Percentiles rank a stretch among this genome's conserved stretches.
Evolutionary conservation across 768 basidiomycete genomes (phyloP).

Genomic region (Suillus ampliporus): DNA sequence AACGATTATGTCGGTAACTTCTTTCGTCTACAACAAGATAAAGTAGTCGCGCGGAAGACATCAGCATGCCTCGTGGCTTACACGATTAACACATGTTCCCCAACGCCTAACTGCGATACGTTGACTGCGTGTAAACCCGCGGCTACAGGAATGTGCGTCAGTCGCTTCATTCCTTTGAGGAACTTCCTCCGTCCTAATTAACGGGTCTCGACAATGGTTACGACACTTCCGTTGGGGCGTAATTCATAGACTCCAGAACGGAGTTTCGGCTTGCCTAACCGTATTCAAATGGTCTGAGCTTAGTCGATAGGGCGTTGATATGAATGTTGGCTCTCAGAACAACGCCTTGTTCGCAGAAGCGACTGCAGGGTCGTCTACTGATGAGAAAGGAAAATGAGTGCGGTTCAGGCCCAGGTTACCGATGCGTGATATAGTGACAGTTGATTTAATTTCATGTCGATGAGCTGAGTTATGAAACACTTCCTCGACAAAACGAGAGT

Average conservation of each 20-base stretch:
- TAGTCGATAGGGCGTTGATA: not conserved
- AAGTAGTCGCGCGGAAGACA: slow-evolving; percentile 12
- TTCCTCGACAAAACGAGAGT: not conserved
- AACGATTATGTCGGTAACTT: slow-evolving; percentile 15
- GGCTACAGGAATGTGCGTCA: slow-evolving; percentile 24
- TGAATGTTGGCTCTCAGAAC: not conserved
- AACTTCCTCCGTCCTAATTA: slow-evolving; percentile 15
- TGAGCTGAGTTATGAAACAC: not conserved
- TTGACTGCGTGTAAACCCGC: slow-evolving; percentile 30
- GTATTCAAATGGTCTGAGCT: not conserved
- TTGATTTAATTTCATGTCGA: slow-evolving; percentile 5
- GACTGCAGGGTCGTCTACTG: slow-evolving; percentile 2
- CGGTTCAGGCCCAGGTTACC: not conserved
- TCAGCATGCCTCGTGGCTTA: slow-evolving; percentile 15
- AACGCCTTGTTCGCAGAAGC: not conserved
- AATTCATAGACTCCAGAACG: slow-evolving; percentile 5
- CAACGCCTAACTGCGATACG: slow-evolving; percentile 8
- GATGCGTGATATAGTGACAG: slow-evolving; percentile 1
- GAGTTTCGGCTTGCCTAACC: slow-evolving; percentile 11
- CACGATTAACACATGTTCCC: slow-evolving; percentile 8
- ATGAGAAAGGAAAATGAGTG: slow-evolving; percentile 1
- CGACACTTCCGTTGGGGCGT: slow-evolving; percentile 9
- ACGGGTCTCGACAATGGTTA: slow-evolving; percentile 3
- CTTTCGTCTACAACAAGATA: slow-evolving; percentile 18
- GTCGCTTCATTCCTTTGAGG: slow-evolving; percentile 20